phyloP scores from a whole-genome alignment of 2,329 filamentous ascomycete species.

The Ophiosphaerella narmari region DNA sequence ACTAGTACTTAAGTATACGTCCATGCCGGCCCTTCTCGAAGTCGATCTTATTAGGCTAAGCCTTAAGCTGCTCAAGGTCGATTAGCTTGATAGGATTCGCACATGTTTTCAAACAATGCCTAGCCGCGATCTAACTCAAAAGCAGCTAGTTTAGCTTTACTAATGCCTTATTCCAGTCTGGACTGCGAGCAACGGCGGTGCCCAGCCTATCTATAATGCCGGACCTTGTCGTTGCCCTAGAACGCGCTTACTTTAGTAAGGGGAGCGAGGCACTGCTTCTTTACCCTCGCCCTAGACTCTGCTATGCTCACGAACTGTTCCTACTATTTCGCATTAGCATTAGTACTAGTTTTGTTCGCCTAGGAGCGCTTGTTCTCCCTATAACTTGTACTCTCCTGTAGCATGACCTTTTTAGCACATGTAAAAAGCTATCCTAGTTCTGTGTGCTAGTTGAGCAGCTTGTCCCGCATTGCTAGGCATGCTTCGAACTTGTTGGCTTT shows the following conservation, averaged over 20 bases:
- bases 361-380: background rate
- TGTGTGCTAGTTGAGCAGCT: constrained; percentile 5
- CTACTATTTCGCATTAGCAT: constrained; percentile 10
- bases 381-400: constrained; percentile 3
- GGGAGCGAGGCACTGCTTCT: constrained; percentile 12
- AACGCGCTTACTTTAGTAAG: constrained; percentile 11
- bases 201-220: constrained; percentile 14
- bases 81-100: too few relatives aligned
- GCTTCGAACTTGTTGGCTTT: constrained; percentile 5
- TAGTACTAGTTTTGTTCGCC: background rate
- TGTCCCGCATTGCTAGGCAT: constrained; percentile 5
- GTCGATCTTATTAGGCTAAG: too few relatives aligned
- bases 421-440: constrained; percentile 5
- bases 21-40: too few relatives aligned
- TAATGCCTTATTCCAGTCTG: too few relatives aligned
- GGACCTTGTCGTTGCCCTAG: constrained; percentile 13
- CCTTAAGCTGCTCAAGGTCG: too few relatives aligned
- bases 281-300: constrained; percentile 1
- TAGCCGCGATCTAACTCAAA: too few relatives aligned
- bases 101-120: too few relatives aligned
- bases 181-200: constrained; percentile 9
- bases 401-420: constrained; percentile 1
- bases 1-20: too few relatives aligned
- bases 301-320: constrained; percentile 13
- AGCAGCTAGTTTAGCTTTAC: too few relatives aligned